Conservation (phyloP, 768 basidiomycete genomes). For the Suillus plorans region DNA sequence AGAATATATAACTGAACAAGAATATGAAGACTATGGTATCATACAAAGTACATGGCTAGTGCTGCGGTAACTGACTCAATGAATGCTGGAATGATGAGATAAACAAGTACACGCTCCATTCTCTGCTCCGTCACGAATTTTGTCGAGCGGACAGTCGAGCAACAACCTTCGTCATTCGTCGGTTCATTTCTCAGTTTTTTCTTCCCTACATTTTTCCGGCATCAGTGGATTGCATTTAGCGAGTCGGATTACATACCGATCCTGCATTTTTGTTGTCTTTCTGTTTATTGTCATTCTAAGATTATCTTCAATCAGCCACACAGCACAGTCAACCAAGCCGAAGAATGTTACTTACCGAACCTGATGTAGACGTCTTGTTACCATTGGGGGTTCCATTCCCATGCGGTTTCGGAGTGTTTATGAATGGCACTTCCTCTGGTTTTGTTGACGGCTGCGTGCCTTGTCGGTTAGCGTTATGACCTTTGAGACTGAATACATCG, state of each 20-base stretch:
- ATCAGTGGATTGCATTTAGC: neutral
- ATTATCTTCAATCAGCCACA: neutral
- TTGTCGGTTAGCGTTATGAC: neutral
- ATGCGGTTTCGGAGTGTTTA: neutral
- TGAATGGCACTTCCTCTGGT: neutral
- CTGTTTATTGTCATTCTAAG: too few relatives aligned
- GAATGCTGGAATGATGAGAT: neutral
- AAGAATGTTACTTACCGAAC: neutral
- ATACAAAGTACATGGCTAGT: neutral
- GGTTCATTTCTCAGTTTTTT: neutral
- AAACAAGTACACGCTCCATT: neutral
- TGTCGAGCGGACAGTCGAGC: neutral
- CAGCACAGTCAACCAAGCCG: too few relatives aligned
- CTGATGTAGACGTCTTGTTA: neutral
- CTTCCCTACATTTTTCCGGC: neutral
- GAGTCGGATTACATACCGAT: neutral
- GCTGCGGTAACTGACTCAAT: neutral
- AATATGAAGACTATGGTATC: neutral
- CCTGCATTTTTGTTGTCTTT: neutral
- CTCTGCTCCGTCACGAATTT: neutral
- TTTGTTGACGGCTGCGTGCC: neutral
- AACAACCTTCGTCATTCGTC: neutral
- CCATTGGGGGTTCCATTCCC: neutral
- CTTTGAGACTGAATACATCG: slow-evolving; percentile 30
- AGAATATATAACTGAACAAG: neutral